Evolutionary conservation across 2,329 filamentous ascomycete species (phyloP).

Genomic region (Ceratocystiopsis sp.): DNA sequence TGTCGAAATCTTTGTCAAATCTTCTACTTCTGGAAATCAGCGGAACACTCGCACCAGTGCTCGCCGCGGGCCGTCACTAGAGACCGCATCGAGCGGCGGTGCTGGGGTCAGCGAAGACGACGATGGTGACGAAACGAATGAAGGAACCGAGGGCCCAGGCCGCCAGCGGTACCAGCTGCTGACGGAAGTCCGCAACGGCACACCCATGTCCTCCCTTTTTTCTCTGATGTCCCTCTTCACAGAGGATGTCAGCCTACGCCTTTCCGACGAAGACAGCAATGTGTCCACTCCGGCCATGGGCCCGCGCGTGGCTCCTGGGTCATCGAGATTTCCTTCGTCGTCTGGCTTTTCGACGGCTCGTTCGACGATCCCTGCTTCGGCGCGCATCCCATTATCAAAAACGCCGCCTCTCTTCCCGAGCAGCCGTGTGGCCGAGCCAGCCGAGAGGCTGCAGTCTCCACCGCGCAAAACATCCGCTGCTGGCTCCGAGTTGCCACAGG

Average conservation of each 20-base stretch:
- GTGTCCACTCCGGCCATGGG: constrained; percentile 13
- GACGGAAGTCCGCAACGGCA: constrained; percentile 93
- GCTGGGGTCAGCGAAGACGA: not conserved
- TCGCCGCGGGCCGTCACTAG: constrained; percentile 22
- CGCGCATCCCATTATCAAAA: no score
- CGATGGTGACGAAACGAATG: constrained; percentile 28
- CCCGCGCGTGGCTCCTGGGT: not conserved
- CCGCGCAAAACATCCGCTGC: constrained; percentile 6
- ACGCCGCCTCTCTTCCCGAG: constrained; percentile 20
- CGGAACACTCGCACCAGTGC: constrained; percentile 11
- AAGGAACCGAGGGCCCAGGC: constrained; percentile 26
- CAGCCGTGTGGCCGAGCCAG: constrained; percentile 11
- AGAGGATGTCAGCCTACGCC: constrained; percentile 70
- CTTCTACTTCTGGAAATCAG: constrained; percentile 33
- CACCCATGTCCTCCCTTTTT: constrained; percentile 95
- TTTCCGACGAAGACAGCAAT: constrained; percentile 45
- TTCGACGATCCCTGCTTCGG: no score
- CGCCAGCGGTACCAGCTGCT: constrained; percentile 85
- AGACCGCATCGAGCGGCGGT: constrained; percentile 45
- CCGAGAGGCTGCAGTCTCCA: constrained; percentile 3
- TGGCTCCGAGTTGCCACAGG: constrained; percentile 31
- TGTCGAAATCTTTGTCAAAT: constrained; percentile 97
- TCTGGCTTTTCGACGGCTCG: no score
- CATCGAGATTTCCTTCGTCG: no score
- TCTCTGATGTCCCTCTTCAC: constrained; percentile 95